A percentile compares a stretch with the other conserved stretches of the same genome.
Evolutionary conservation across 2,329 filamentous ascomycete species (phyloP).

Genomic region (Anisogramma anomala): DNA sequence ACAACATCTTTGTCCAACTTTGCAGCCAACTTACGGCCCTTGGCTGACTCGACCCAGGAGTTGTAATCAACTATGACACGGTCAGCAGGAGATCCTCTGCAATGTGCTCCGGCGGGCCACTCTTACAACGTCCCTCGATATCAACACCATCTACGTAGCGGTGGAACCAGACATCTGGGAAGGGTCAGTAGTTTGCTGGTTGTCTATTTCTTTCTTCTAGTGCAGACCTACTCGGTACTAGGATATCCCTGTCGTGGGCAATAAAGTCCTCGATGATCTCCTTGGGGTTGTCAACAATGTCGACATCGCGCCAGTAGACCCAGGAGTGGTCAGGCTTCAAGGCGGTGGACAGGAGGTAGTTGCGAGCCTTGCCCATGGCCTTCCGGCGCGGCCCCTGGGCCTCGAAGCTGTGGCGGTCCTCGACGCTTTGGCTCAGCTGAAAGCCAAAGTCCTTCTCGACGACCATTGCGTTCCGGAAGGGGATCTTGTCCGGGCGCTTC

Average conservation of each 20-base stretch:
- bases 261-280: conserved; percentile 92
- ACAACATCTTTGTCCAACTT: conserved; percentile 69
- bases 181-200: conserved; percentile 19
- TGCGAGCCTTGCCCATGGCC: conserved; percentile 78
- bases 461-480: conserved; percentile 76
- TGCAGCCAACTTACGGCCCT: conserved; percentile 62
- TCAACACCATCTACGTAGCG: conserved; percentile 69
- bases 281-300: conserved; percentile 81
- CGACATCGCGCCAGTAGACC: conserved; percentile 98
- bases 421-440: conserved; percentile 62
- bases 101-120: conserved; percentile 15
- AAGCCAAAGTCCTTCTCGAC: conserved; percentile 86
- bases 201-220: not conserved
- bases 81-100: not conserved
- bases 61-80: conserved; percentile 79
- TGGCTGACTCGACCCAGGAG: conserved; percentile 91
- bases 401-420: conserved; percentile 73
- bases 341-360: conserved; percentile 76
- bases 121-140: conserved; percentile 86
- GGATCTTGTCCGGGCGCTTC: conserved; percentile 62
- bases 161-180: conserved; percentile 89
- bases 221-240: conserved; percentile 74
- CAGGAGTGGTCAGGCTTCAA: conserved; percentile 91
- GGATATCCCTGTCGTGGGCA: conserved; percentile 80
- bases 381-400: conserved; percentile 86